phyloP scores from a whole-genome alignment of 2,329 filamentous ascomycete species.

The Colletotrichum destructivum region DNA sequence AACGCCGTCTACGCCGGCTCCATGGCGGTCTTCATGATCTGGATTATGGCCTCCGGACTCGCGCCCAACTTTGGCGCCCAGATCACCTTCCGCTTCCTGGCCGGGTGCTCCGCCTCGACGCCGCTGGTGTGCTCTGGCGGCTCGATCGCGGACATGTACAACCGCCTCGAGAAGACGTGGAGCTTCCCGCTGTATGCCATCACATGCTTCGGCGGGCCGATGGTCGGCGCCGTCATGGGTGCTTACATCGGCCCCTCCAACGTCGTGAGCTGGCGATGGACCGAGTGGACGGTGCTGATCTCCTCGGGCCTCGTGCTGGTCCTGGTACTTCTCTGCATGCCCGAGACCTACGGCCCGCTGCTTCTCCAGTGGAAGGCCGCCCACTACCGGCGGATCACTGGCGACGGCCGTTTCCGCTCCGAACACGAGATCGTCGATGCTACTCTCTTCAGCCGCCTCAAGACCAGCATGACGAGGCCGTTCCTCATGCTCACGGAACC shows the following conservation, averaged over 20 bases:
- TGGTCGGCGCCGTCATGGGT: slow-evolving; percentile 62
- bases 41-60: slow-evolving; percentile 60
- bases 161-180: slow-evolving; percentile 54
- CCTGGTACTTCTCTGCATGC: slow-evolving; percentile 72
- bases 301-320: slow-evolving; percentile 70
- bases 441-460: slow-evolving; percentile 67
- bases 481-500: slow-evolving; percentile 57
- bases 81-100: slow-evolving; percentile 63
- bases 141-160: slow-evolving; percentile 58
- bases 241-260: slow-evolving; percentile 76
- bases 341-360: slow-evolving; percentile 74
- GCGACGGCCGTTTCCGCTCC: slow-evolving; percentile 73
- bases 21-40: slow-evolving; percentile 60
- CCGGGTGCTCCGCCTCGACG: slow-evolving; percentile 62
- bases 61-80: slow-evolving; percentile 59
- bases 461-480: slow-evolving; percentile 60
- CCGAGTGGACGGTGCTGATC: slow-evolving; percentile 76
- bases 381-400: slow-evolving; percentile 72
- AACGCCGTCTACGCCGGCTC: slow-evolving; percentile 58
- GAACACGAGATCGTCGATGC: slow-evolving; percentile 71
- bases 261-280: slow-evolving; percentile 71
- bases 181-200: slow-evolving; percentile 63
- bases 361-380: slow-evolving; percentile 73
- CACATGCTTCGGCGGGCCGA: slow-evolving; percentile 58
- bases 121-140: slow-evolving; percentile 61